Evolutionary conservation across 225 moss, liverwort and hornwort genomes (phyloP), one percentile per base, ranked within the genome.

Genomic region (Bryoerythrophyllum caledonicum): DNA sequence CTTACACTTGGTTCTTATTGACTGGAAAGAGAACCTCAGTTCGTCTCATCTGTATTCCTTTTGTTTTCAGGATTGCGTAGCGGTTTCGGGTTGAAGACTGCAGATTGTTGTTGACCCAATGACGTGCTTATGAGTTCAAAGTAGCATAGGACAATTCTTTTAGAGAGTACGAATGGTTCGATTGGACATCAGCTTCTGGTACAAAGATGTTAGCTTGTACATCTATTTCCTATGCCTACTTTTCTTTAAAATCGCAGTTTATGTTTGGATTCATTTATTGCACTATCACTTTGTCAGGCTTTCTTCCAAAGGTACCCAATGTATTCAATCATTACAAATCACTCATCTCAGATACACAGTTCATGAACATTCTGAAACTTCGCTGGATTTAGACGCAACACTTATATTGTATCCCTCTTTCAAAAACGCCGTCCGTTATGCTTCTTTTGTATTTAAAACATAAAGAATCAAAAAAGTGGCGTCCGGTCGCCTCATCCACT

Each of bases 51-150:
- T 63, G 30, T 54, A 16, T 10, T 61, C 21, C 60, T 26, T 67
- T 68, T 54, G 25, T 24, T 70, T 80, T 60, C 76, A 81, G 71
- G 66, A 38, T 66, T 76, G 25, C 59, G 23, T 65, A 28, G 71
- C 59, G 30, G 58, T 75, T 38, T 60, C 28, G 38, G 59, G 63
- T 28, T 52, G 60, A 70, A 37, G 40, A 59, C 24, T 65, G 51
- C 51, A 65, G 65, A 63, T 49, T 73, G 19, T 73, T 35, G 27
- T 54, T 21, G 30, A 15, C 28, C 60, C 15, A 60, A 43, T 43
- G 54, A 62, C n/a, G 21, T 26, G 24, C 32, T 68, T 26, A 16
- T 17, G 48, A 46, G 65, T 65, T 56, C 46, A 21, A 30, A 64
- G 43, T 13, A 25, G 56, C 64, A 2, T 40, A 26, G 52, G 56